Evolutionary conservation across 306 rosid species (phyloP), one percentile per base, ranked within the genome.

Genomic region (Arachis stenosperma): DNA sequence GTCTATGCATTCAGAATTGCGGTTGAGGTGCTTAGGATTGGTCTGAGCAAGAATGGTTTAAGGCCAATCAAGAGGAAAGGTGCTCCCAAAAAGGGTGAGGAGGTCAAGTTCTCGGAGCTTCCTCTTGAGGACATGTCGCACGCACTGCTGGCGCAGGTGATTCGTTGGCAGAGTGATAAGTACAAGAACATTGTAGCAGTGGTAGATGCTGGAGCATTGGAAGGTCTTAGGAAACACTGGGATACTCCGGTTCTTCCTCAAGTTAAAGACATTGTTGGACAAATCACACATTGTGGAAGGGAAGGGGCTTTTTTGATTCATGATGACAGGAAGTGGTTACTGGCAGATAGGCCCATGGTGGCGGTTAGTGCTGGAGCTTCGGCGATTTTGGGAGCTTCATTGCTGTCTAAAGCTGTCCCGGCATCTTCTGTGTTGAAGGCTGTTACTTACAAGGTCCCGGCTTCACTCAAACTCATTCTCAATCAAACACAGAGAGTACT

Each of bases 281-380:
- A 86, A 42, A 71, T 85, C 51, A 73, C 73, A 3, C 33, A 83
- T 40, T 82, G 83, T 62, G 88, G 73, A 10, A 86, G 75, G n/a
- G 73, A 84, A 63, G 86, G n/a, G n/a, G 81, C 36, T 75, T 5
- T 11, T 47, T 63, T 80, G 41, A 84, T 65, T 82, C 75, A 71
- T 27, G 17, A 80, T 30, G 88, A 86, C 36, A 78, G 61, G 74
- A 89, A 81, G 58, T 75, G 84, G 36, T 68, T 78, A 13, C 67
- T 91, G 40, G 61, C 87, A 1, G 87, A 73, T 53, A 91, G 82
- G 51, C 90, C 96, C 47, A 56, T 87, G 77, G 87, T 91, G 74
- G 97, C 92, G 51, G 88, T 91, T 5, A 90, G 96, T 65, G 96
- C 97, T 3, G 97, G 96, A 47, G 96, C 92, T 37, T 87, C 96